These are phyloP conservation scores for Trichoderma atrobrunneum DNA, from an alignment of 2,329 filamentous ascomycete genomes.

Conservation along the genomic window DNA sequence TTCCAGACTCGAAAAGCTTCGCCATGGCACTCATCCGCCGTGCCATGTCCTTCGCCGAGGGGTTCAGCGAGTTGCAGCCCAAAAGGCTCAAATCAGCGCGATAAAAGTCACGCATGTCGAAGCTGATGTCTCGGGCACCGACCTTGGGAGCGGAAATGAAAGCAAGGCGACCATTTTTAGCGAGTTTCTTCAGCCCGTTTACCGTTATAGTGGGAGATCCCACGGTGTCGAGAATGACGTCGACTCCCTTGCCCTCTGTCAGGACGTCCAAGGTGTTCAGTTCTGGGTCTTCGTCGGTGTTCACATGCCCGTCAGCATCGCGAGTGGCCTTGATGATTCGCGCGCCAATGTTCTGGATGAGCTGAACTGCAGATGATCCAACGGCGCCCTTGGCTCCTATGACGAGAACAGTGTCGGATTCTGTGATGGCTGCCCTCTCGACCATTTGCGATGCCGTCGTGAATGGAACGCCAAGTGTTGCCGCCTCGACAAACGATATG, in stretches of 20 bases:
- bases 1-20: constrained; percentile 10
- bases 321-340: constrained; percentile 8
- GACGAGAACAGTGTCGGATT: constrained; percentile 10
- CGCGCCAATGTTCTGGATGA: background rate
- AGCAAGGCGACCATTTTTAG: constrained; percentile 2
- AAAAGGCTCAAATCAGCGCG: constrained; percentile 16
- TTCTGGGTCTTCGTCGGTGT: constrained; percentile 10
- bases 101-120: constrained; percentile 20
- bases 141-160: constrained; percentile 13
- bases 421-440: constrained; percentile 10
- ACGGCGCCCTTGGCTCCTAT: constrained; percentile 12
- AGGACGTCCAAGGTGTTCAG: background rate
- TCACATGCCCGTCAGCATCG: background rate
- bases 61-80: constrained; percentile 18
- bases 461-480: constrained; percentile 17
- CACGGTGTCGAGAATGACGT: constrained; percentile 13
- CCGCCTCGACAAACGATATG: constrained; percentile 15
- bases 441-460: constrained; percentile 19
- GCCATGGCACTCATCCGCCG: background rate
- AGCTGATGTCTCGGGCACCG: background rate
- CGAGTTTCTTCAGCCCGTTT: background rate
- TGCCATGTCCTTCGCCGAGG: constrained; percentile 16
- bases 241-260: constrained; percentile 5
- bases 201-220: background rate
- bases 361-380: constrained; percentile 8